Evolutionary conservation across 2,329 filamentous ascomycete genomes (phyloP).

Genomic region (Cyclaneusma minus): DNA sequence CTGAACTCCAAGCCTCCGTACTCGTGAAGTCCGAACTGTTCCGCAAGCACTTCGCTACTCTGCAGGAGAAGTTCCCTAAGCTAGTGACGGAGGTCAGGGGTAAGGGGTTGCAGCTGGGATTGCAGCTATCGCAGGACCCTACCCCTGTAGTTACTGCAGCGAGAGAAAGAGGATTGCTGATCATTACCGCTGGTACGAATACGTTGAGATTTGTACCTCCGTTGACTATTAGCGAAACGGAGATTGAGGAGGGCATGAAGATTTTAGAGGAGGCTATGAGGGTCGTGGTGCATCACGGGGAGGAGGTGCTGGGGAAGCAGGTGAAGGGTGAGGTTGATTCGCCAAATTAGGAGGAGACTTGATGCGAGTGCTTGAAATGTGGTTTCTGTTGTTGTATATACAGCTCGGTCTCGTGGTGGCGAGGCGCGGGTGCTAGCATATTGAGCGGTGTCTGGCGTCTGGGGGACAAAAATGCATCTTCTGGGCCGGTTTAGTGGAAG

Average conservation of each 20-base stretch:
- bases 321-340: slow-evolving; percentile 14
- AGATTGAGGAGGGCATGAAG: slow-evolving; percentile 63
- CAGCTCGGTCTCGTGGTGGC: no score
- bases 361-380: no score
- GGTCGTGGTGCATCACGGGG: slow-evolving; percentile 6
- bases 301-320: slow-evolving; percentile 8
- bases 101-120: slow-evolving; percentile 68
- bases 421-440: no score
- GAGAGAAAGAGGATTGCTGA: slow-evolving; percentile 68
- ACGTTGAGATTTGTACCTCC: slow-evolving; percentile 86
- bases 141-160: slow-evolving; percentile 67
- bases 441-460: no score
- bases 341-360: slow-evolving; percentile 13
- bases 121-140: slow-evolving; percentile 66
- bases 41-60: slow-evolving; percentile 35
- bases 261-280: slow-evolving; percentile 56
- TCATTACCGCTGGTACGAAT: slow-evolving; percentile 89
- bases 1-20: slow-evolving; percentile 55
- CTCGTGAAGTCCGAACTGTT: slow-evolving; percentile 48
- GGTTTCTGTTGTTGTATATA: no score
- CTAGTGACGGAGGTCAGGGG: slow-evolving; percentile 69
- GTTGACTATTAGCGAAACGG: slow-evolving; percentile 61
- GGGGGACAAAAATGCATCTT: no score
- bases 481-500: no score
- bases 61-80: slow-evolving; percentile 48